Percentiles rank a stretch among this genome's conserved stretches.
phyloP scores from a whole-genome alignment of 192 early-diverging fungal genomes.

The Entrophospora sp. region DNA sequence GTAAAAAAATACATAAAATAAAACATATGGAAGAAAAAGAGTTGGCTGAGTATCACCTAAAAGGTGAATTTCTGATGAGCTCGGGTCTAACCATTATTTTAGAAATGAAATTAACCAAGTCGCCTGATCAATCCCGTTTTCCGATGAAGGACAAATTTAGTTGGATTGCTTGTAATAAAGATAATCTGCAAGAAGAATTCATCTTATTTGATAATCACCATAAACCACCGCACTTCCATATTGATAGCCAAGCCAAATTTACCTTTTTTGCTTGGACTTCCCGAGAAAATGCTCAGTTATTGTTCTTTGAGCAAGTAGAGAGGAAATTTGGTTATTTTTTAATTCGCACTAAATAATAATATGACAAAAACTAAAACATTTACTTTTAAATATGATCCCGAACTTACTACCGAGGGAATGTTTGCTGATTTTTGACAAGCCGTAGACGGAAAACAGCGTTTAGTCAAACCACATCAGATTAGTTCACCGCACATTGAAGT shows the following conservation, averaged over 20 bases:
- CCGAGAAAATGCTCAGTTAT: not conserved
- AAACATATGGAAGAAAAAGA: too few relatives aligned
- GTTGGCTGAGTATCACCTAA: too few relatives aligned
- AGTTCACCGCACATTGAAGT: not conserved
- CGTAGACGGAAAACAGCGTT: not conserved
- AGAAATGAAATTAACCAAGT: too few relatives aligned
- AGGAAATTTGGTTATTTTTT: not conserved
- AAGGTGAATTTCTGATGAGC: too few relatives aligned
- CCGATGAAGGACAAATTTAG: too few relatives aligned
- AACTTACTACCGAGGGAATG: not conserved
- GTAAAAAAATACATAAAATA: too few relatives aligned
- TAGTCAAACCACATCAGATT: not conserved
- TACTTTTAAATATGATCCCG: not conserved
- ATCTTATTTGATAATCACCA: not conserved
- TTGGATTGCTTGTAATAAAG: slow-evolving; percentile 2
- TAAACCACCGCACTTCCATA: not conserved
- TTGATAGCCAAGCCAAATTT: not conserved
- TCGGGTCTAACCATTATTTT: too few relatives aligned
- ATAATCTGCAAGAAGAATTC: not conserved
- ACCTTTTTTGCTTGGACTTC: not conserved
- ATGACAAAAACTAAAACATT: not conserved
- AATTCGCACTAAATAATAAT: not conserved
- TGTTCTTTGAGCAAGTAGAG: not conserved
- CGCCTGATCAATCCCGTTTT: too few relatives aligned
- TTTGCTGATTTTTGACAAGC: not conserved